phyloP scores from a whole-genome alignment of 371 early-diverging fungal species.

The Lichtheimia corymbifera region DNA sequence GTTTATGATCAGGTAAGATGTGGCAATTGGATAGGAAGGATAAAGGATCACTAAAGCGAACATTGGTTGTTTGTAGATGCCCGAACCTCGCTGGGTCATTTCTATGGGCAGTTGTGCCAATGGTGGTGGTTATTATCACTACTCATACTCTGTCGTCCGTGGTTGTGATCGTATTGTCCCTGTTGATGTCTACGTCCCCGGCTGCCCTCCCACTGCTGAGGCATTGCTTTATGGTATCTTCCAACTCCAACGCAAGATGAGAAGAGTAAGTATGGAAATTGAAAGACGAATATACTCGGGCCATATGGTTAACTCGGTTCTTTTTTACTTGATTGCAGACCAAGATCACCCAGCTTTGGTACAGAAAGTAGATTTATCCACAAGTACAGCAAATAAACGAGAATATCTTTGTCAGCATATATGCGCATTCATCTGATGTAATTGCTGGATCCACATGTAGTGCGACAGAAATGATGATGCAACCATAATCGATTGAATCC shows the following conservation, averaged over 20 bases:
- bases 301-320: neutral
- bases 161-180: conserved; percentile 97
- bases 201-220: conserved; percentile 98
- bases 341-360: conserved; percentile 61
- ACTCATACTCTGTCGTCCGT: conserved; percentile 94
- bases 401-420: too few species aligned
- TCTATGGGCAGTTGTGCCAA: conserved; percentile 98
- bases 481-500: too few species aligned
- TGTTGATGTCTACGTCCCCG: conserved; percentile 96
- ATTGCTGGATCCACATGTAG: too few species aligned
- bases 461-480: too few species aligned
- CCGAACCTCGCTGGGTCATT: conserved; percentile 98
- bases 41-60: neutral
- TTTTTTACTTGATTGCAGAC: conserved; percentile 20
- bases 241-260: conserved; percentile 97
- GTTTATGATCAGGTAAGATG: conserved; percentile 87
- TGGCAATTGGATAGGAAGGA: neutral
- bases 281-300: neutral
- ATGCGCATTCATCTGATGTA: too few species aligned
- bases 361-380: conserved; percentile 46
- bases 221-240: conserved; percentile 95
- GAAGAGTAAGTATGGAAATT: conserved; percentile 48
- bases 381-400: too few species aligned
- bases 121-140: conserved; percentile 99
- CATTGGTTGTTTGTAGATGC: conserved; percentile 67